Evolutionary conservation across 495 filamentous ascomycete genomes (phyloP), one percentile per base, ranked within the genome.

Genomic region (Penicillium riverlandense): DNA sequence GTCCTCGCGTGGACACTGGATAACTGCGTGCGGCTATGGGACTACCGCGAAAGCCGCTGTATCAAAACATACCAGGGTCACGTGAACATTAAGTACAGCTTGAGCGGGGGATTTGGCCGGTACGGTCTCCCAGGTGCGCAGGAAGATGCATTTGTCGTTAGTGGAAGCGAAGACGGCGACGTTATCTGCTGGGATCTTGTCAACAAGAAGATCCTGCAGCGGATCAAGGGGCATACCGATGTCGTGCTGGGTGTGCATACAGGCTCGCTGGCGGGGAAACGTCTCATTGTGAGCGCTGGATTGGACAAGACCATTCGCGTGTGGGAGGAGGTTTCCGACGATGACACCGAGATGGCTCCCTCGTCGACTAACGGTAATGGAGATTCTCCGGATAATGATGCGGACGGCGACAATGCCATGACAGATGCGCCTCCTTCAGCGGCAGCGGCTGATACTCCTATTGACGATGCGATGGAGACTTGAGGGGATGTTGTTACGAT

Each of bases 21-120:
- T 65, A 84, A 78, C 38, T 90, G 85, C 52, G 76, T 98, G 8
- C 81, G 92, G 11, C 70, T 98, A 41, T 98, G 92, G 92, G 84
- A 95, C 63, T 98, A 96, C 53, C 84, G 92, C 3, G 80, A 87
- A 22, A 89, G 90, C 3, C 73, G 80, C 35, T 88, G 88, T 53
- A 82, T 95, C 47, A 98, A 97, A 74, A 98, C 92, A 15, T 98
- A 96, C 72, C 88, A 95, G 64, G 92, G 94, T 7, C 94, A 97
- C 61, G 66, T 72, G 41, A 97, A 96, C 61, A 72, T 77, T 50
- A 86, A 84, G 41, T 96, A 83, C 67, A 89, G 87, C 47, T 70
- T 97, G 22, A 77, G 77, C 16, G 88, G 90, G 6, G 79, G 81
- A 16, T 96, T 96, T 65, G 89, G 87, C 27, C 59, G 74, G 11